A percentile compares a stretch with the other conserved stretches of the same genome.
phyloP scores from a whole-genome alignment of 176 grass and related monocot species.

The Rhynchospora pubera region DNA sequence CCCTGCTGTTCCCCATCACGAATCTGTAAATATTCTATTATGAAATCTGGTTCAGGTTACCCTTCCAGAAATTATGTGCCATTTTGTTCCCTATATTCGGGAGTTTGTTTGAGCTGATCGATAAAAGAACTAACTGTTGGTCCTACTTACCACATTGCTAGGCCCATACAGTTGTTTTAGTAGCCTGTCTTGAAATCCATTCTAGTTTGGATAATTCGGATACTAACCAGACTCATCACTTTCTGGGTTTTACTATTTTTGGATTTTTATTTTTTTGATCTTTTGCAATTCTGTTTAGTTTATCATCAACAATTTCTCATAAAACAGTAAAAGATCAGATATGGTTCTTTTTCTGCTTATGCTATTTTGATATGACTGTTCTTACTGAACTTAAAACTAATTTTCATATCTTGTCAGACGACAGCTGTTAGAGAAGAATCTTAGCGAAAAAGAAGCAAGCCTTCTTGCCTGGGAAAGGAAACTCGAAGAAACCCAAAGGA shows the following conservation, averaged over 20 bases:
- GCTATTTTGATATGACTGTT: neutral
- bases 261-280: neutral
- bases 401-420: slow-evolving; percentile 22
- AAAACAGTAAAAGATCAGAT: neutral
- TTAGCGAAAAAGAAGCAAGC: slow-evolving; percentile 55
- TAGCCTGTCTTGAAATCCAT: neutral
- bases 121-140: too few species aligned
- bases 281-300: neutral
- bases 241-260: neutral
- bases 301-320: neutral
- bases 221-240: neutral
- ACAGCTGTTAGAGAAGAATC: slow-evolving; percentile 55
- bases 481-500: slow-evolving; percentile 76
- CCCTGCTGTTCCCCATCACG: neutral
- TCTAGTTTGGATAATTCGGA: neutral
- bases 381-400: too few species aligned
- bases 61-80: neutral
- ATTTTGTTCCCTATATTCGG: neutral
- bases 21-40: neutral
- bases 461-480: slow-evolving; percentile 74
- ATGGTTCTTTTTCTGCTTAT: neutral
- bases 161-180: neutral
- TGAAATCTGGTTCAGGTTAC: neutral
- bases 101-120: neutral
- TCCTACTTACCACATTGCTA: neutral